These are phyloP conservation scores for Suillus brevipes DNA, from an alignment of 768 basidiomycete genomes.

Conservation along the genomic window DNA sequence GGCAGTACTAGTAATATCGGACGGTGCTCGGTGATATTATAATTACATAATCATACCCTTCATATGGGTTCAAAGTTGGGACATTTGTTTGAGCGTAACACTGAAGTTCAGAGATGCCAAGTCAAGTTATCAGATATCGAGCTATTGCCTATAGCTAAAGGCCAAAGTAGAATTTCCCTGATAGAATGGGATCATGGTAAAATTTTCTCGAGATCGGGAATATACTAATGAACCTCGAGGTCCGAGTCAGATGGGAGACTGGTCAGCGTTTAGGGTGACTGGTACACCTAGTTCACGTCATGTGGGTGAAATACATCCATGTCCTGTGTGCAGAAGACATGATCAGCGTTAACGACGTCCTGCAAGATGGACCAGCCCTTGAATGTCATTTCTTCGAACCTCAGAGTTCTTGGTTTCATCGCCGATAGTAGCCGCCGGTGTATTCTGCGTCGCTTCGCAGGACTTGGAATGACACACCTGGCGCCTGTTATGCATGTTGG, in stretches of 20 bases:
- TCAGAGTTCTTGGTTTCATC: conserved; percentile 39
- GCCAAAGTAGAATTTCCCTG: not conserved
- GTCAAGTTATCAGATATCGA: not conserved
- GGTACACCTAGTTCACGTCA: not conserved
- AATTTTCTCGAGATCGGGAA: not conserved
- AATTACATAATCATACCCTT: too few relatives aligned
- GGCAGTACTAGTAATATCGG: not conserved
- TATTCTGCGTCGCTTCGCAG: conserved; percentile 10
- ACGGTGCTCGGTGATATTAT: not conserved
- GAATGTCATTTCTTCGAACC: conserved; percentile 43
- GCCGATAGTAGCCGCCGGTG: conserved; percentile 16
- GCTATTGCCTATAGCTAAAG: not conserved
- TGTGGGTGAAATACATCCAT: not conserved
- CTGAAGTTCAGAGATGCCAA: too few relatives aligned
- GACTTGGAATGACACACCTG: conserved; percentile 12
- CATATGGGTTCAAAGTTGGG: too few relatives aligned
- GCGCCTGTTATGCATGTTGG: conserved; percentile 42
- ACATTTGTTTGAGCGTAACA: too few relatives aligned
- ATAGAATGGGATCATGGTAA: not conserved
- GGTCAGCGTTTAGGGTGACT: not conserved
- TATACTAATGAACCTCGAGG: not conserved
- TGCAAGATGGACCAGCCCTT: conserved; percentile 54
- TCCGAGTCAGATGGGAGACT: not conserved
- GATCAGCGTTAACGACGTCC: too few relatives aligned
- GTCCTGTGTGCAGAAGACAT: too few relatives aligned